Conservation (phyloP, 768 basidiomycete genomes). For the Mycena alexandri region DNA sequence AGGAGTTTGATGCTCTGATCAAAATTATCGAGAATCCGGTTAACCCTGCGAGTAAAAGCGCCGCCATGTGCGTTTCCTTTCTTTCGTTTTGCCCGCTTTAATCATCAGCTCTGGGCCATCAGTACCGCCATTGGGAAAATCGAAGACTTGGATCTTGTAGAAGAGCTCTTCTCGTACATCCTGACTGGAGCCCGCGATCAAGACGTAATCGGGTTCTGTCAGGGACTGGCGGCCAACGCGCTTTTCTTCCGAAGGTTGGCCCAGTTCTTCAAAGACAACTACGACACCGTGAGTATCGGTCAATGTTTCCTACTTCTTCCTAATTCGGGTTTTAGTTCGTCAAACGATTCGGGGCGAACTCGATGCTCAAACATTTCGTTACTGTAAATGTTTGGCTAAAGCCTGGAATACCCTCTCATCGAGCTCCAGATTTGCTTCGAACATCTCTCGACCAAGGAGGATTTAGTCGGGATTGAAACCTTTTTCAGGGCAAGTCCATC, state of each 20-base stretch:
- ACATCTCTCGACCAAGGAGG: constrained; percentile 60
- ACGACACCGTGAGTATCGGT: constrained; percentile 52
- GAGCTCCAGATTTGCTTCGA: constrained; percentile 19
- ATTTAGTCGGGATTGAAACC: constrained; percentile 58
- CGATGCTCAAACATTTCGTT: constrained; percentile 35
- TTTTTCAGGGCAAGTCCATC: constrained; percentile 66
- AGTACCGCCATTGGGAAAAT: constrained; percentile 76
- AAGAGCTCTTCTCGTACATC: constrained; percentile 74
- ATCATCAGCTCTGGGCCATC: background rate
- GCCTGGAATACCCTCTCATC: background rate
- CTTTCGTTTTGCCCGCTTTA: too few species aligned
- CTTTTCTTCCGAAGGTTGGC: constrained; percentile 53
- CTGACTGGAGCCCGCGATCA: constrained; percentile 50
- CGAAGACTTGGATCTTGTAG: constrained; percentile 64
- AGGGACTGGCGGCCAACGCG: constrained; percentile 57
- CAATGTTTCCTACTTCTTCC: background rate
- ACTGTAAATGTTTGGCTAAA: background rate
- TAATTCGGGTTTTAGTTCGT: constrained; percentile 46
- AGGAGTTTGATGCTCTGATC: constrained; percentile 81
- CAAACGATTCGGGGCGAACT: constrained; percentile 64
- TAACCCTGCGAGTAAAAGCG: constrained; percentile 70
- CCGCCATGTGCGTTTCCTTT: constrained; percentile 61
- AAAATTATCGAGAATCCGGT: constrained; percentile 76
- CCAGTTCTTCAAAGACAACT: constrained; percentile 63
- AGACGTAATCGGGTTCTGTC: constrained; percentile 59